These are phyloP conservation scores for Entomortierella lignicola DNA, from an alignment of 192 early-diverging fungal species.

Conservation along the genomic window DNA sequence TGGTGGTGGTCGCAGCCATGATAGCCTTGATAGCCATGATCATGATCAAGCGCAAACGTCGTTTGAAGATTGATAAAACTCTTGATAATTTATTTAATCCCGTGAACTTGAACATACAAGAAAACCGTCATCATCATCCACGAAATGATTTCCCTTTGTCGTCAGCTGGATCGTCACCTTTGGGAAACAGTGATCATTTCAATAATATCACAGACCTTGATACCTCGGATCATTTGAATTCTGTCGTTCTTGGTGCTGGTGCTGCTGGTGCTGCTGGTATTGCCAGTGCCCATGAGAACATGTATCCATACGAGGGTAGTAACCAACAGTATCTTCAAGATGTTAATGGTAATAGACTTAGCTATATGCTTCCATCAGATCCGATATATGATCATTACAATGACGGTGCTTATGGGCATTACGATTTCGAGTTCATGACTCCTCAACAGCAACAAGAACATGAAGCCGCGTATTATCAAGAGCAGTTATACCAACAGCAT, in stretches of 20 bases:
- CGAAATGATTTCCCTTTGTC: background rate
- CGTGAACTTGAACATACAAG: constrained; percentile 18
- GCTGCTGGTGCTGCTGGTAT: background rate
- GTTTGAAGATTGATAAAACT: background rate
- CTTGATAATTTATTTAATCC: constrained; percentile 33
- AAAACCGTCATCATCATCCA: constrained; percentile 11
- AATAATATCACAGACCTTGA: background rate
- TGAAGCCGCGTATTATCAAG: constrained; percentile 7
- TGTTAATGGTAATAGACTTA: constrained; percentile 2
- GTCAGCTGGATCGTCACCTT: background rate
- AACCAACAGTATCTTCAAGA: background rate
- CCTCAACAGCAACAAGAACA: constrained; percentile 11
- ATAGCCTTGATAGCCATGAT: constrained; percentile 12
- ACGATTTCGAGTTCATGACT: background rate
- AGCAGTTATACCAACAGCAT: constrained; percentile 10
- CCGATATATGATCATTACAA: constrained; percentile 7
- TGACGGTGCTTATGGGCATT: constrained; percentile 1
- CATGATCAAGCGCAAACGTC: constrained; percentile 12
- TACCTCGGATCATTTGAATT: constrained; percentile 12
- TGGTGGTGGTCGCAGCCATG: constrained; percentile 11
- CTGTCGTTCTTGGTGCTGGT: background rate
- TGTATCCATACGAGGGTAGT: constrained; percentile 27
- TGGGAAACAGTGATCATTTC: background rate
- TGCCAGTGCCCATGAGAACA: background rate
- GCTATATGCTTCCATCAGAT: background rate